A percentile compares a stretch with the other conserved stretches of the same genome.
Conservation (phyloP, 1,139 yeast genomes). For the Kazachstania sp. region DNA sequence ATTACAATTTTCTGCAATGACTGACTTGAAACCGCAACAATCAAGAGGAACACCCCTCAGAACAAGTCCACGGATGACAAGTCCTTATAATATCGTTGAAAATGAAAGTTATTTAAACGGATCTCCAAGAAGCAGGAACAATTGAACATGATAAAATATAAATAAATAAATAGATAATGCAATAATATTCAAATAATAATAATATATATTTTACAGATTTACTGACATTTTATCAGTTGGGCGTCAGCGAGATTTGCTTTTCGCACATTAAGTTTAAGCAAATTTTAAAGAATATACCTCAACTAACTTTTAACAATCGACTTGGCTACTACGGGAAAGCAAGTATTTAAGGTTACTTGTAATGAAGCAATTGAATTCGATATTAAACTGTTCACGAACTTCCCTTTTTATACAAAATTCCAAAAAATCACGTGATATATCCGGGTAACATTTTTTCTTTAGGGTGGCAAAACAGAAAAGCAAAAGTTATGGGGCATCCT, state of each 20-base stretch:
- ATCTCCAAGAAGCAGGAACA: conserved; percentile 5
- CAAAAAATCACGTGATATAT: neutral
- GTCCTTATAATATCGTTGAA: neutral
- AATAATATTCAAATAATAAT: neutral
- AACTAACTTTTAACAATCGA: no score
- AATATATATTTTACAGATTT: neutral
- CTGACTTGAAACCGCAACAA: conserved; percentile 1
- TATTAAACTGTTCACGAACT: no score
- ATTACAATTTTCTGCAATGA: conserved; percentile 2
- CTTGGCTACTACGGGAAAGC: no score
- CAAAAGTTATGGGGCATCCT: neutral
- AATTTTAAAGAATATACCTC: no score
- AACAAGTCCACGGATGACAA: neutral
- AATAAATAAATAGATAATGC: neutral
- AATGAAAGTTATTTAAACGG: conserved; percentile 4
- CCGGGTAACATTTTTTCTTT: conserved; percentile 5
- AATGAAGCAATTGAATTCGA: no score
- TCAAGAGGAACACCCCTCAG: neutral
- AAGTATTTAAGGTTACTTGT: no score
- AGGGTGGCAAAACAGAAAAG: conserved; percentile 14
- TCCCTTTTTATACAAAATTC: no score
- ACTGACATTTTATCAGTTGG: no score
- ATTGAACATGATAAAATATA: neutral
- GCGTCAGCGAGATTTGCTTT: no score
- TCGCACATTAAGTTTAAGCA: no score